These are phyloP conservation scores for Rhododendron ovatum DNA, from an alignment of 148 eudicot species.

Conservation along the genomic window DNA sequence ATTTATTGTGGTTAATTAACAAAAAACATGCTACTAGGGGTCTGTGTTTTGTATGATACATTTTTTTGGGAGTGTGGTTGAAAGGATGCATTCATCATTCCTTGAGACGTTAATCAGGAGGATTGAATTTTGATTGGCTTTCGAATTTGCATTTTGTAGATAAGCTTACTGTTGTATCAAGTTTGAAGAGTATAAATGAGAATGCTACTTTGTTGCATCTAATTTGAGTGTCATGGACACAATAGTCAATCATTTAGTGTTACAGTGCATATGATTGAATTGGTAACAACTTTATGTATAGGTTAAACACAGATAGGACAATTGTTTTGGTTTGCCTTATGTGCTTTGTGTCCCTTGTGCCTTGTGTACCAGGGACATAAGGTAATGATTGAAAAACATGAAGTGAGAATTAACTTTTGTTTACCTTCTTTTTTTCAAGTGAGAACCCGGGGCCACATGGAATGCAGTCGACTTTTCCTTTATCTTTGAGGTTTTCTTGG, in stretches of 20 bases:
- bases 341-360: not conserved
- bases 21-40: not conserved
- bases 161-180: not conserved
- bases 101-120: not conserved
- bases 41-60: not conserved
- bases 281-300: not conserved
- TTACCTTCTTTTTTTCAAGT: not conserved
- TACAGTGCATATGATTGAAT: not conserved
- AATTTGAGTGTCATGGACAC: not conserved
- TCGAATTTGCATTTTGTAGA: not conserved
- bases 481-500: not conserved
- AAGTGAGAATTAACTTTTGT: not conserved
- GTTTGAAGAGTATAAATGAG: not conserved
- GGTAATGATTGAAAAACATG: not conserved
- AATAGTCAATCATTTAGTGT: not conserved
- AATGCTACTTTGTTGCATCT: not conserved
- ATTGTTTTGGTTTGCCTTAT: not conserved
- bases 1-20: not conserved
- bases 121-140: not conserved
- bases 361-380: not conserved
- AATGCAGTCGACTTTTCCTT: not conserved
- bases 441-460: not conserved
- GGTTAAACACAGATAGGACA: not conserved
- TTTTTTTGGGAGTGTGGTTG: not conserved
- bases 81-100: not conserved